A percentile compares a stretch with the other conserved stretches of the same genome.
phyloP scores from a whole-genome alignment of 2,329 filamentous ascomycete genomes.

The Corniculantispora saksenae region DNA sequence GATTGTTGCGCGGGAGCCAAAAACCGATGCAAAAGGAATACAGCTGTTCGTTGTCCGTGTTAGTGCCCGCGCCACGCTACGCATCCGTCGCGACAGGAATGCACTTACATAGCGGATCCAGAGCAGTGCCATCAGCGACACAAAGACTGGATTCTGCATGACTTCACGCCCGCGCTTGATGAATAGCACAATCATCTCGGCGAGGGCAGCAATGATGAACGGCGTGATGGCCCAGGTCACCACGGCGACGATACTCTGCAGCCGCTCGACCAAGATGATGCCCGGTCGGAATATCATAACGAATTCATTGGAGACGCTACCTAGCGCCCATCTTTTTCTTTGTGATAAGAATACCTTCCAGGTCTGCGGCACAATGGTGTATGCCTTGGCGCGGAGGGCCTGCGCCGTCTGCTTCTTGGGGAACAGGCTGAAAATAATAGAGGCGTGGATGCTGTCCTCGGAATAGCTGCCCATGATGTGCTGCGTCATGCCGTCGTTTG shows the following conservation, averaged over 20 bases:
- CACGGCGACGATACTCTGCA: conserved; percentile 48
- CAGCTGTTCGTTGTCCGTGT: conserved; percentile 30
- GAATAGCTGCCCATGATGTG: conserved; percentile 52
- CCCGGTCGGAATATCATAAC: conserved; percentile 48
- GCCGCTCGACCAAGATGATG: conserved; percentile 43
- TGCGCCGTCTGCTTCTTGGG: conserved; percentile 47
- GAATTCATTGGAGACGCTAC: conserved; percentile 50
- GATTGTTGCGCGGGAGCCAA: conserved; percentile 42
- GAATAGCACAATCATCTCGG: conserved; percentile 38
- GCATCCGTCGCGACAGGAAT: conserved; percentile 17
- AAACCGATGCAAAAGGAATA: conserved; percentile 45
- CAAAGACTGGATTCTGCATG: conserved; percentile 37
- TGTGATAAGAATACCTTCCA: conserved; percentile 51
- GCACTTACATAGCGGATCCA: conserved; percentile 41
- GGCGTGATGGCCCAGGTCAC: conserved; percentile 48
- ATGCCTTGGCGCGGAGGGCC: conserved; percentile 48
- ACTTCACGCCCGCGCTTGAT: conserved; percentile 33
- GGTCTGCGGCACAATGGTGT: conserved; percentile 46
- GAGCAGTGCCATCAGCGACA: conserved; percentile 39
- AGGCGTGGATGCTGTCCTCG: conserved; percentile 52
- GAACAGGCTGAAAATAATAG: conserved; percentile 48
- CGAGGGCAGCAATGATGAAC: conserved; percentile 44
- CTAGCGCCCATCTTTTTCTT: conserved; percentile 50
- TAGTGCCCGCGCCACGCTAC: not conserved
- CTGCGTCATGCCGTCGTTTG: conserved; percentile 49